Conservation (phyloP, 805 yeast genomes). For the Candida pseudofarinosa region DNA sequence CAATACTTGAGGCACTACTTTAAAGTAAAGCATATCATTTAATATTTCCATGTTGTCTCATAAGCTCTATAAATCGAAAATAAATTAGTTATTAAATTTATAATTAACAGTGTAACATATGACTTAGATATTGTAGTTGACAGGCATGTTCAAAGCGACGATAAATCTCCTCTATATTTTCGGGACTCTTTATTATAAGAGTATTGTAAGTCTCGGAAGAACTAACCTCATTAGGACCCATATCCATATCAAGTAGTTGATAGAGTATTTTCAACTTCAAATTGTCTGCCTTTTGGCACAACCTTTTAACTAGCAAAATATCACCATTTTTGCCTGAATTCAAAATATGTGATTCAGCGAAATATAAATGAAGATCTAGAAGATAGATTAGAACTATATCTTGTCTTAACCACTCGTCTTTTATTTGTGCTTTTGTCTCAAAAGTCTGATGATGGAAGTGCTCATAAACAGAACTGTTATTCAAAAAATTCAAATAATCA, state of each 20-base stretch:
- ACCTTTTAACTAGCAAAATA: not conserved
- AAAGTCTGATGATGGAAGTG: not conserved
- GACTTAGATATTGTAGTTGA: not conserved
- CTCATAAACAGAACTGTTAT: not conserved
- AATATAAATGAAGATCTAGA: not conserved
- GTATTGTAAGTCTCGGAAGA: not conserved
- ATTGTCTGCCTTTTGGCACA: not conserved
- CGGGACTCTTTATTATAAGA: not conserved
- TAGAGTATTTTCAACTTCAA: not conserved
- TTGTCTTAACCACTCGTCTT: not conserved
- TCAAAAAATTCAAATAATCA: not conserved
- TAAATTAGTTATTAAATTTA: not conserved
- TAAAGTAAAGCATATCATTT: conserved; percentile 77
- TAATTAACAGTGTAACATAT: conserved; percentile 1
- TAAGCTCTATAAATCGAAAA: not conserved
- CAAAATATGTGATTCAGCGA: not conserved
- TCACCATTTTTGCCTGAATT: not conserved
- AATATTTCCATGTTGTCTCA: conserved; percentile 1
- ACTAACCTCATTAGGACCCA: not conserved
- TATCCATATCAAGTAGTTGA: not conserved
- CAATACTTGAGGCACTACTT: conserved; percentile 89
- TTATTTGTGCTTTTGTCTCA: not conserved
- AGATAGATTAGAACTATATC: not conserved
- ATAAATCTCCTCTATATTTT: not conserved
- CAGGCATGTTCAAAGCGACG: not conserved